Evolutionary conservation across 768 basidiomycete genomes (phyloP).

Genomic region (Collybiopsis luxurians): DNA sequence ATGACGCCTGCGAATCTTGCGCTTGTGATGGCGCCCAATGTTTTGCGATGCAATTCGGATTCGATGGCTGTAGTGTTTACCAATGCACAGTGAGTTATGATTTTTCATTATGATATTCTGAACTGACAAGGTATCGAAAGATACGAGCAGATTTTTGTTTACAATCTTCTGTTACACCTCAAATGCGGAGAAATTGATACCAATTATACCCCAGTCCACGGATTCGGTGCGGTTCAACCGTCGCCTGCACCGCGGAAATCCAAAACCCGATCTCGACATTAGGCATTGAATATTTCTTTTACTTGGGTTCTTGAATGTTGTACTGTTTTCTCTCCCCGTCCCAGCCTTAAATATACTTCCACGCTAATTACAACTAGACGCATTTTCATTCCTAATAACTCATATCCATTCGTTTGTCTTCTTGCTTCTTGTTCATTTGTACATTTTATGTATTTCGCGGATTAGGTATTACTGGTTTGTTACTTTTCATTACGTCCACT

Average conservation of each 20-base stretch:
- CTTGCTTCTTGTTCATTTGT: slow-evolving; percentile 5
- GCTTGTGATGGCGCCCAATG: slow-evolving; percentile 89
- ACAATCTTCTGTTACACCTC: slow-evolving; percentile 79
- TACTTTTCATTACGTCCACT: too few species aligned
- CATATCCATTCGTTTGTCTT: background rate
- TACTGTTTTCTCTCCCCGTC: background rate
- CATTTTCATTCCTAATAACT: background rate
- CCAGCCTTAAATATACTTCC: background rate
- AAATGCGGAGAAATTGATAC: slow-evolving; percentile 73
- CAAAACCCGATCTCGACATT: slow-evolving; percentile 53
- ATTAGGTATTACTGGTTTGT: background rate
- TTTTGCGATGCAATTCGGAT: slow-evolving; percentile 82
- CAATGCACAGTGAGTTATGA: slow-evolving; percentile 87
- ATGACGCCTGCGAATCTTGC: slow-evolving; percentile 91
- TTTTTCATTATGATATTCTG: too few species aligned
- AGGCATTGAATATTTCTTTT: slow-evolving; percentile 17
- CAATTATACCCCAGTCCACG: slow-evolving; percentile 76
- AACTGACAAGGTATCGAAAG: too few species aligned
- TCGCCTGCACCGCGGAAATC: slow-evolving; percentile 43
- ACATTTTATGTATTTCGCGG: background rate
- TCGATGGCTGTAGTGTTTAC: slow-evolving; percentile 89
- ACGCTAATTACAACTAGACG: background rate
- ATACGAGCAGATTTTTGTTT: slow-evolving; percentile 87
- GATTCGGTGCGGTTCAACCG: slow-evolving; percentile 64
- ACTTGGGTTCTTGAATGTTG: slow-evolving; percentile 7